Evolutionary conservation across 768 basidiomycete species (phyloP).

Genomic region (Exsudoporus frostii): DNA sequence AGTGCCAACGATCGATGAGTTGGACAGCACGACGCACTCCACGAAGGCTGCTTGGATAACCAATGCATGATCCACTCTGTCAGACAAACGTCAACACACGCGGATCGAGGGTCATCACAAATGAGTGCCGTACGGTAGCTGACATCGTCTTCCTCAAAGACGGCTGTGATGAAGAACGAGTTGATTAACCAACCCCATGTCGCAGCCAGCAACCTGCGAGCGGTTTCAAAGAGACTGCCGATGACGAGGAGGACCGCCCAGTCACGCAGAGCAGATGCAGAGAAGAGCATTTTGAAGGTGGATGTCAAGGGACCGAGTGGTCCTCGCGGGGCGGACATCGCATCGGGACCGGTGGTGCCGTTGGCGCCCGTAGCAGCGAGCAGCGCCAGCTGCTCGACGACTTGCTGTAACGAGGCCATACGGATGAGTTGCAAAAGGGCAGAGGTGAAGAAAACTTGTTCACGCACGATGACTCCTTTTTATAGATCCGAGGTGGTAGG

Average conservation of each 20-base stretch:
- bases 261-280: constrained; percentile 54
- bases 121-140: constrained; percentile 45
- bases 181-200: constrained; percentile 44
- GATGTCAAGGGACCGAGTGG: constrained; percentile 33
- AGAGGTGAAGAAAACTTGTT: background rate
- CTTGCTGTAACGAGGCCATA: constrained; percentile 29
- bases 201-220: constrained; percentile 44
- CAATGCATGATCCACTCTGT: constrained; percentile 71
- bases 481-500: constrained; percentile 8
- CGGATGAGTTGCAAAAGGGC: background rate
- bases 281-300: constrained; percentile 44
- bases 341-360: constrained; percentile 11
- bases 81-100: background rate
- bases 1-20: background rate
- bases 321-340: constrained; percentile 10
- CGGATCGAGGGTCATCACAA: background rate
- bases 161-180: constrained; percentile 61
- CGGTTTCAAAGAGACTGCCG: constrained; percentile 59
- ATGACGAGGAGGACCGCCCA: constrained; percentile 63
- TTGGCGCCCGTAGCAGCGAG: constrained; percentile 19
- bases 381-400: constrained; percentile 29
- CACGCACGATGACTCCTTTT: background rate
- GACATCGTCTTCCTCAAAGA: constrained; percentile 56
- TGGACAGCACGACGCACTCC: constrained; percentile 39
- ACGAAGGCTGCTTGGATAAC: constrained; percentile 60